Evolutionary conservation across 2,329 filamentous ascomycete species (phyloP).

Genomic region (Venturiaceae sp.): DNA sequence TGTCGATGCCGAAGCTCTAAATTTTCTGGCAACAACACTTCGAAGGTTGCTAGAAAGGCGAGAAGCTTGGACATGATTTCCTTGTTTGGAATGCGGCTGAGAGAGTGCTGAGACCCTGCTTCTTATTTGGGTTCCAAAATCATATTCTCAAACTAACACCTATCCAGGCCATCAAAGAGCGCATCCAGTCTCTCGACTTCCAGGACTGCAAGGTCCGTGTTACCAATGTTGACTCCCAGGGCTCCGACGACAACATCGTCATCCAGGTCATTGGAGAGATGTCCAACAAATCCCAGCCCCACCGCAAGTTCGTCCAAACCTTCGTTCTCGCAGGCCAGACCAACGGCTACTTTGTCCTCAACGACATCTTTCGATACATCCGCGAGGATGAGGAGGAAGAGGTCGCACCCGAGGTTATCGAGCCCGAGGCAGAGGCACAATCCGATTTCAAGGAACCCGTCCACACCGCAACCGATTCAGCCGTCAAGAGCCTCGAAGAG

Average conservation of each 20-base stretch:
- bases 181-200: slow-evolving; percentile 87
- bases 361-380: slow-evolving; percentile 95
- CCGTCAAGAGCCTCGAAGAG: not conserved
- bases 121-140: too few relatives aligned
- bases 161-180: slow-evolving; percentile 78
- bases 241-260: slow-evolving; percentile 85
- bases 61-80: not conserved
- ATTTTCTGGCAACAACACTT: too few relatives aligned
- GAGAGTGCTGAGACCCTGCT: too few relatives aligned
- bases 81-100: too few relatives aligned
- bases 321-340: slow-evolving; percentile 95
- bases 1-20: not conserved
- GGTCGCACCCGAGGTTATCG: slow-evolving; percentile 25
- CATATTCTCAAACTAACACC: not conserved
- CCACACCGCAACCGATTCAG: slow-evolving; percentile 12
- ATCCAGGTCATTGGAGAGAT: slow-evolving; percentile 98
- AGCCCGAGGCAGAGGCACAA: slow-evolving; percentile 23
- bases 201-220: slow-evolving; percentile 98
- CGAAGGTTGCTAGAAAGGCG: too few relatives aligned
- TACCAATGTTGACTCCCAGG: slow-evolving; percentile 94
- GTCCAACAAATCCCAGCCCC: slow-evolving; percentile 83
- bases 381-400: slow-evolving; percentile 63
- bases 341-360: slow-evolving; percentile 95
- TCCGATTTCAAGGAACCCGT: slow-evolving; percentile 29
- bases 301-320: slow-evolving; percentile 95